Evolutionary conservation across 1,139 yeast species (phyloP).

Genomic region (Protomyces lactucae-debilis): DNA sequence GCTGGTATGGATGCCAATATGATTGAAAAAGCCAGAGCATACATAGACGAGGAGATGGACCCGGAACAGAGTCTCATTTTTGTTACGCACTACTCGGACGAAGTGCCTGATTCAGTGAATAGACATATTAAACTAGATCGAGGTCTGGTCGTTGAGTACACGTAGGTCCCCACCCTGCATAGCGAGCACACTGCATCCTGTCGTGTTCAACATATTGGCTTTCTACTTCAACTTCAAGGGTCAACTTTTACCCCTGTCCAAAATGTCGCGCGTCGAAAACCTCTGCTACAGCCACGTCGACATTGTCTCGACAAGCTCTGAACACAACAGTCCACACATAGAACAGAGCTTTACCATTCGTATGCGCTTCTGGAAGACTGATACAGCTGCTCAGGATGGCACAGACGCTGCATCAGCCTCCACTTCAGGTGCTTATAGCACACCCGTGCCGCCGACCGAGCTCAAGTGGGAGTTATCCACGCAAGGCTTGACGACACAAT

Average conservation of each 20-base stretch:
- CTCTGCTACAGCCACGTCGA: no score
- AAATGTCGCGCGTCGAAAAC: no score
- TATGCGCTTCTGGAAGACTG: neutral
- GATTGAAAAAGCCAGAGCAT: constrained; percentile 59
- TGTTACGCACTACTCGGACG: constrained; percentile 70
- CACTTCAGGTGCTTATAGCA: neutral
- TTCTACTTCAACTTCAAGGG: no score
- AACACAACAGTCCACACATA: no score
- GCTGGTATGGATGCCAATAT: constrained; percentile 78
- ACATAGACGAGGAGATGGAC: constrained; percentile 53
- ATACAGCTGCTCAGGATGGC: neutral
- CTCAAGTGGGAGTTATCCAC: constrained; percentile 21
- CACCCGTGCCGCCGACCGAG: neutral
- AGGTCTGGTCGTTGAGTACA: constrained; percentile 10
- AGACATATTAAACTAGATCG: constrained; percentile 30
- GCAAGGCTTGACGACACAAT: constrained; percentile 28
- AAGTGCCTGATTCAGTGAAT: constrained; percentile 51
- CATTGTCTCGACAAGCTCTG: no score
- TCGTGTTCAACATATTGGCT: no score
- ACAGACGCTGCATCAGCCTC: neutral
- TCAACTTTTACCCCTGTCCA: no score
- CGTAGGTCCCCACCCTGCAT: no score
- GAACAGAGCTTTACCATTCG: neutral
- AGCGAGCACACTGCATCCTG: no score
- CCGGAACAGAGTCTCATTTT: constrained; percentile 47